phyloP scores from a whole-genome alignment of 352 stramenopile species.

The Achlya hypogyna region DNA sequence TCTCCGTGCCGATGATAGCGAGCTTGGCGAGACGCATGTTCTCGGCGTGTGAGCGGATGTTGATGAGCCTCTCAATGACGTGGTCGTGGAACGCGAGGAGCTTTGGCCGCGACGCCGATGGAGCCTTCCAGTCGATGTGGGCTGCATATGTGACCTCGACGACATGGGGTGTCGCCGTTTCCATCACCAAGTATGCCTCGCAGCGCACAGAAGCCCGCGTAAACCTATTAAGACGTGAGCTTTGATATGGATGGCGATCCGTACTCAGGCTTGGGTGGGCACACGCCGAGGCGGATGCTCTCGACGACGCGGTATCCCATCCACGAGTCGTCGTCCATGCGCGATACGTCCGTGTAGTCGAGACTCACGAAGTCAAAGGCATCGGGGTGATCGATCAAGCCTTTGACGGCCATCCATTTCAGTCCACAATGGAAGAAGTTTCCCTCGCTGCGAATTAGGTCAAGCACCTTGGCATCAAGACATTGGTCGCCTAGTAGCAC shows the following conservation, averaged over 20 bases:
- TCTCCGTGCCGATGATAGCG: slow-evolving; percentile 36
- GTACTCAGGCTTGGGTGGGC: slow-evolving; percentile 44
- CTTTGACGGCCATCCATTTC: slow-evolving; percentile 76
- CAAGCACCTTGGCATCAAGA: slow-evolving; percentile 53
- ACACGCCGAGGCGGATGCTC: slow-evolving; percentile 67
- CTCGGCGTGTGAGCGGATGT: slow-evolving; percentile 49
- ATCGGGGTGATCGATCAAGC: slow-evolving; percentile 22
- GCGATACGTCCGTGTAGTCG: slow-evolving; percentile 74
- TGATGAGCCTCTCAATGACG: slow-evolving; percentile 44
- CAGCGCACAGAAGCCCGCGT: slow-evolving; percentile 62
- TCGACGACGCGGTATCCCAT: slow-evolving; percentile 71
- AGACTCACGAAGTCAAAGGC: slow-evolving; percentile 69
- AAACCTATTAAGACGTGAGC: background rate
- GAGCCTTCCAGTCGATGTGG: slow-evolving; percentile 40
- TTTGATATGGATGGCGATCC: background rate
- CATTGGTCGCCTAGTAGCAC: slow-evolving; percentile 35
- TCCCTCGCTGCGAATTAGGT: slow-evolving; percentile 47
- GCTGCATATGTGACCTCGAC: slow-evolving; percentile 79
- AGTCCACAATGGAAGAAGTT: slow-evolving; percentile 70
- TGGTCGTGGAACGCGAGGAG: background rate
- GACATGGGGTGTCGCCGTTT: slow-evolving; percentile 51
- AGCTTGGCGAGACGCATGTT: slow-evolving; percentile 50
- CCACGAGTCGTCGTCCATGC: slow-evolving; percentile 46
- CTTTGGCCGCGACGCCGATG: background rate
- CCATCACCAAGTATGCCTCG: slow-evolving; percentile 70